These are phyloP conservation scores for Sporobolomyces phaffii DNA, from an alignment of 768 basidiomycete genomes.

Conservation along the genomic window DNA sequence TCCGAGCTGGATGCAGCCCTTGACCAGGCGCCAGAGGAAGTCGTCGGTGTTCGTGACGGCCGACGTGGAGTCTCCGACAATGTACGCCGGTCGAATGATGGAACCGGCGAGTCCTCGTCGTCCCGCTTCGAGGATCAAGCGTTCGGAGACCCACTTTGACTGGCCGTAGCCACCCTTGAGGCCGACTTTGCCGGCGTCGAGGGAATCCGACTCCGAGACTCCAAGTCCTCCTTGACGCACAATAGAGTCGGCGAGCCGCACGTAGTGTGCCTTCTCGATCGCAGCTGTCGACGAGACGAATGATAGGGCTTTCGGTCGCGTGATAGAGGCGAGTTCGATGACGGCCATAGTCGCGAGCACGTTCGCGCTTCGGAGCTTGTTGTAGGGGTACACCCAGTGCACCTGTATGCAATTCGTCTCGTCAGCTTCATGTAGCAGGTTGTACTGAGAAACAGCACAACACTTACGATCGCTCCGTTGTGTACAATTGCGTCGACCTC, in stretches of 20 bases:
- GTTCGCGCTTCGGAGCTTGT: constrained; percentile 82
- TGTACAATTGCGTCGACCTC: constrained; percentile 82
- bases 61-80: constrained; percentile 81
- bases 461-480: constrained; percentile 87
- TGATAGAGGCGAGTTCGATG: constrained; percentile 58
- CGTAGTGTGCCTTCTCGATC: constrained; percentile 84
- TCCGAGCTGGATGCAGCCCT: constrained; percentile 97
- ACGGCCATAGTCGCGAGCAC: constrained; percentile 84
- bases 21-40: constrained; percentile 95
- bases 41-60: constrained; percentile 99
- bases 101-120: constrained; percentile 74
- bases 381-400: constrained; percentile 98
- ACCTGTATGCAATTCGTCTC: constrained; percentile 54
- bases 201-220: constrained; percentile 76
- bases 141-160: constrained; percentile 97
- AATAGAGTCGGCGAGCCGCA: constrained; percentile 71
- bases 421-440: background rate
- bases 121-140: constrained; percentile 84
- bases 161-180: constrained; percentile 93
- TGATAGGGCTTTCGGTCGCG: constrained; percentile 69
- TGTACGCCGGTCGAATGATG: constrained; percentile 88
- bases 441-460: background rate
- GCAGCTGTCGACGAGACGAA: constrained; percentile 97
- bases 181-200: constrained; percentile 69
- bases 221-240: constrained; percentile 54